Base-by-base conservation (phyloP, 2,329 filamentous ascomycete species). In the Penicillium sp. region DNA sequence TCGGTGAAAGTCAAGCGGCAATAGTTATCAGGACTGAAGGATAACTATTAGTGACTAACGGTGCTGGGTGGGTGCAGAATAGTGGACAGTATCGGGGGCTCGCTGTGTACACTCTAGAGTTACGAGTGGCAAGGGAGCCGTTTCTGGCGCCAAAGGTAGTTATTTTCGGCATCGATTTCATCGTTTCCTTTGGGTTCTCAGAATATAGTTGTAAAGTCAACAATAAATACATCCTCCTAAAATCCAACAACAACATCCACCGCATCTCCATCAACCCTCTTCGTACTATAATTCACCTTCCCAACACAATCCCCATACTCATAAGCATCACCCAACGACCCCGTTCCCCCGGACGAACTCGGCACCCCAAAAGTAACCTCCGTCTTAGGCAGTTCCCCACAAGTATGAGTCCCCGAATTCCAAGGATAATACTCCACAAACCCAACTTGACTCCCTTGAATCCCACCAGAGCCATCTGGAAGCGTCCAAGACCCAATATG, bases 361-460 rank as follows among this genome's bases (percentile, higher is more conserved):
- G 64, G 64, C n/a, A 46, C 40, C 1, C 59, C 58, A 33, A 66
- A 65, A 3, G 49, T 52, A 12, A 59, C 56, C 41, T 58, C 49
- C 1, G 62, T 62, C 50, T 50, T 54, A 0, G 63, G 63, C 42
- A 65, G 40, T 15, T 47, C 24, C 6, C 34, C 36, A 50, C 62
- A 64, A 5, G 46, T 40, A 49, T 63, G 57, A 17, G 24, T 13
- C 8, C 18, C 48, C 2, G 50, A 49, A 13, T 65, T 63, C 56
- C 58, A 63, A 2, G 51, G 61, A 55, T 64, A 68, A 54, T 68
- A 65, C 47, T 69, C 67, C 3, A 68, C 53, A 51, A 68, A 68
- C 1, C 67, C 67, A 4, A 65, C 30, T 46, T 67, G 64, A 3
- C 34, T 48, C 7, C 46, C 44, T 41, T 55, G 17, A 39, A 68